Evolutionary conservation across 2,329 filamentous ascomycete species (phyloP).

Genomic region (Aspergillus hiratsukae): DNA sequence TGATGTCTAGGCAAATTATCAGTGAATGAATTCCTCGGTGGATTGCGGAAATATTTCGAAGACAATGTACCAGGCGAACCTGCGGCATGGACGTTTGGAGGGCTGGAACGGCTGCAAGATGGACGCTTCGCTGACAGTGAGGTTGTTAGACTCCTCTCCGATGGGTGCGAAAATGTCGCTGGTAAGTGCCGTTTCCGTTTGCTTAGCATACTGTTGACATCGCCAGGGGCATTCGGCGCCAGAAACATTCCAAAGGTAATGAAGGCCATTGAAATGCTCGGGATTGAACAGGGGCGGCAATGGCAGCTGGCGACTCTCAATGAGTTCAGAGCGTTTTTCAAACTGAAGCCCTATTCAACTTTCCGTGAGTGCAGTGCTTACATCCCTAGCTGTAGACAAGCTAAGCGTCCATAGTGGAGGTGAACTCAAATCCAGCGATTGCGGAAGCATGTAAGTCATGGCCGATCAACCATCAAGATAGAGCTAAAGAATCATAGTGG

Average conservation of each 20-base stretch:
- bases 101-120: neutral
- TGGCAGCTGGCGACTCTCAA: conserved; percentile 4
- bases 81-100: neutral
- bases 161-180: neutral
- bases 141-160: neutral
- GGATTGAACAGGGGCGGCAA: conserved; percentile 5
- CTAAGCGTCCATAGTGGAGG: neutral
- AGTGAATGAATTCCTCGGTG: neutral
- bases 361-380: neutral
- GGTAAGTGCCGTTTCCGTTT: neutral
- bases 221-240: conserved; percentile 4
- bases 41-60: neutral
- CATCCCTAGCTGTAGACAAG: neutral
- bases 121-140: conserved; percentile 5
- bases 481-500: neutral
- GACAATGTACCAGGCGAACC: neutral
- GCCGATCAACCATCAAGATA: neutral
- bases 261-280: conserved; percentile 5
- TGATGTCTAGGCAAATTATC: neutral
- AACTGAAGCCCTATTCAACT: conserved; percentile 4
- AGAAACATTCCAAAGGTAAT: conserved; percentile 1
- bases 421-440: conserved; percentile 3
- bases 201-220: neutral
- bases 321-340: conserved; percentile 6
- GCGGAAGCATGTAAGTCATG: neutral